Evolutionary conservation across 116 monocot genomes (phyloP), one percentile per base, ranked within the genome.

Genomic region (Iris pallida): DNA sequence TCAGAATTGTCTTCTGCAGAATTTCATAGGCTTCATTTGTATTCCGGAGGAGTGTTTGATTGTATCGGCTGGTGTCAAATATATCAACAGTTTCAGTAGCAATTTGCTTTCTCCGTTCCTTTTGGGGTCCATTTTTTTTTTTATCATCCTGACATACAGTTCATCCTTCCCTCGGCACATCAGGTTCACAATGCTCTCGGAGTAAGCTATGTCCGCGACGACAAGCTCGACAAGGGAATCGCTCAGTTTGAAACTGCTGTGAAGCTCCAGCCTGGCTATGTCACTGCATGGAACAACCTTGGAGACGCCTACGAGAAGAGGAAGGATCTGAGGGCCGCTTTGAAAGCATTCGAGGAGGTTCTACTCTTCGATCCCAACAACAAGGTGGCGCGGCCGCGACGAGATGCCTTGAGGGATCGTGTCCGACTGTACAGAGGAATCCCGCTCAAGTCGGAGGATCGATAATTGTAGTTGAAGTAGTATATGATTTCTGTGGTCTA

Each of bases 361-460:
- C 79, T 95, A n/a, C 91, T 95, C 19, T 88, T 95, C 16, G 95
- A 95, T 71, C 95, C 95, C 13, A 95, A 95, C 57, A 95, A 95
- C 47, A 84, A 82, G 70, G 71, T 95, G 1, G 95, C 91, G 4
- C 77, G 95, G 55, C 89, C 89, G 4, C 74, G 95, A 3, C 64
- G 84, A 18, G 89, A 95, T 65, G 71, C 77, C 8, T 74, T 95
- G 57, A 88, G 82, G 68, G 80, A 84, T 5, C 86, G 91, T 12
- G 80, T 91, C 1, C 62, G 73, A 12, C 63, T 91, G 74, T 95
- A 86, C 79, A 84, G 85, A 72, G 95, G 95, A 41, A 81, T 95
- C 5, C 59, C 71, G 2, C 42, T 78, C 48, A 82, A 78, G 44
- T 73, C 73, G 0, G 70, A 82, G 11, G 74, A 82, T 4, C 59